Percentiles rank a stretch among this genome's conserved stretches.
Evolutionary conservation across 768 basidiomycete species (phyloP).

Genomic region (Dacryopinax primogenitus): DNA sequence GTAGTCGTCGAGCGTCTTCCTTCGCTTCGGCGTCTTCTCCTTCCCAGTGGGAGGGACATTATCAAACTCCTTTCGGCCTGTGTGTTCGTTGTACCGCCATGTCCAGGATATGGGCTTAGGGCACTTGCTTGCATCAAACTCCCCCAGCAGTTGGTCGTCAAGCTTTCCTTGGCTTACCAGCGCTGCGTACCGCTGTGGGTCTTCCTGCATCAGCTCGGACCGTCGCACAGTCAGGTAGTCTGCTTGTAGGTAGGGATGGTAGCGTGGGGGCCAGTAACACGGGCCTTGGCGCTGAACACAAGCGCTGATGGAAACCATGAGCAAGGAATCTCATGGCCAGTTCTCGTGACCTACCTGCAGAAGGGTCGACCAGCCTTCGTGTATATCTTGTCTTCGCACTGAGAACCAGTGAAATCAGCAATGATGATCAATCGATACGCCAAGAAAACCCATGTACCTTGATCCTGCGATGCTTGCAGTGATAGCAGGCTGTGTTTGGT

Average conservation of each 20-base stretch:
- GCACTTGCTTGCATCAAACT: background rate
- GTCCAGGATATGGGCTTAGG: background rate
- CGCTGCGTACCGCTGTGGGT: background rate
- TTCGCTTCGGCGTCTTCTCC: conserved; percentile 5
- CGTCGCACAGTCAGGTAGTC: background rate
- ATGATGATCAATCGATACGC: background rate
- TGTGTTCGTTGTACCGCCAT: background rate
- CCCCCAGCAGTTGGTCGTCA: background rate
- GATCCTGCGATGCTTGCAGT: background rate
- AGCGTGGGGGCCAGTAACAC: background rate
- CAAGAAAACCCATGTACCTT: background rate
- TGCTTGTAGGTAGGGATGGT: background rate
- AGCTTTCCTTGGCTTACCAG: background rate
- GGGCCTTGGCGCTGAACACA: conserved; percentile 4
- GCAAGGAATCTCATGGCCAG: background rate
- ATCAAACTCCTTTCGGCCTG: background rate
- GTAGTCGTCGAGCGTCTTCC: conserved; percentile 4
- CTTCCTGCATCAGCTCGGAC: background rate
- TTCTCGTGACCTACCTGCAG: background rate
- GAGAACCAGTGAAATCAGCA: background rate
- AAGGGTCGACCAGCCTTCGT: background rate
- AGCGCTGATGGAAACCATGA: background rate
- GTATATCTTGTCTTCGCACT: conserved; percentile 9
- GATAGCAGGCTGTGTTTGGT: conserved; percentile 1
- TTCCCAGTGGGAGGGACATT: background rate